Base-by-base conservation (phyloP, 352 stramenopile species). In the Pythium phragmiticola region DNA sequence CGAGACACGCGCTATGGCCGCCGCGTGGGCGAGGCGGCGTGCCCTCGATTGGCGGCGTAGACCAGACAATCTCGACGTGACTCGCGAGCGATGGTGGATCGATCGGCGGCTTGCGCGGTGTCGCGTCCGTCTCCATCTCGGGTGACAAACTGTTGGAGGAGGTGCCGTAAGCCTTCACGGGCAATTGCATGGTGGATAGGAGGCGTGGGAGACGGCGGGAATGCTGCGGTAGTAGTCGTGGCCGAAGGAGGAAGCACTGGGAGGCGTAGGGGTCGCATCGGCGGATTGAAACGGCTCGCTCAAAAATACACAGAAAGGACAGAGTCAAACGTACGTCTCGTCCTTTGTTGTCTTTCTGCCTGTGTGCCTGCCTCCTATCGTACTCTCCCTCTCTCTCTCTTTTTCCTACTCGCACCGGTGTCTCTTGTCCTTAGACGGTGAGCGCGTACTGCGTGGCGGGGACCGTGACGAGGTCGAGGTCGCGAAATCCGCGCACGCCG, bases 401-500 rank as follows among this genome's bases (percentile, higher is more conserved):
- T 5, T 17, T 7, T 13, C 3, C 36, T 45, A 55, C 13, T 52
- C 33, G 41, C 21, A 14, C 14, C 45, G 21, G 34, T 23, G 52
- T 16, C 30, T 39, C 21, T 66, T 74, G 73, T 82, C 76, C 49
- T 54, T 89, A 91, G 63, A 77, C 72, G 47, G 80, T 88, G 71
- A 91, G 80, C 56, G 80, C 77, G 68, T 78, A 69, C 63, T 80
- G 75, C 55, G 80, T 73, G 49, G 45, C 64, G 49, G 61, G 53
- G 50, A 94, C 43, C 45, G 82, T 68, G 57, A 94, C 43, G 61
- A 94, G 61, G 34, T 89, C 81, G 45, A 89, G 69, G 65, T 80
- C 73, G n/a, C 71, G 76, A 88, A 94, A 94, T 51, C 86, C 86
- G 19, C 78, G 84, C 50, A 94, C 82, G 65, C 86, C 86, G 48